A percentile compares a stretch with the other conserved stretches of the same genome.
These are phyloP conservation scores for Ascochyta pisi DNA, from an alignment of 2,329 filamentous ascomycete genomes.

Conservation along the genomic window DNA sequence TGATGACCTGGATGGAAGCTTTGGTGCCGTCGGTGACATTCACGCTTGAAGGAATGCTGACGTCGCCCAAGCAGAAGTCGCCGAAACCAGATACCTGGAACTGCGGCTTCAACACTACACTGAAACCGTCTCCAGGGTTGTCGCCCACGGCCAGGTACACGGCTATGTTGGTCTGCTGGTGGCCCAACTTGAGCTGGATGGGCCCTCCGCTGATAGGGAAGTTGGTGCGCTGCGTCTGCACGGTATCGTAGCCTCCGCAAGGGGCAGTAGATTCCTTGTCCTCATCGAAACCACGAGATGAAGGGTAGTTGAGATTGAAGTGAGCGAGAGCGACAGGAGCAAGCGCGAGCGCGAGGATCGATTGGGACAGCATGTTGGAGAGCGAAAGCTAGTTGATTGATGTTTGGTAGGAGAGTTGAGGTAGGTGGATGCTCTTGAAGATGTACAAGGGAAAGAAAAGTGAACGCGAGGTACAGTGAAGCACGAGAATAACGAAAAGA, in stretches of 20 bases:
- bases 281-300: slow-evolving; percentile 57
- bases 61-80: slow-evolving; percentile 68
- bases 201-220: slow-evolving; percentile 60
- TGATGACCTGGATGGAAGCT: slow-evolving; percentile 74
- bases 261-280: slow-evolving; percentile 56
- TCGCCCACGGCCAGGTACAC: slow-evolving; percentile 62
- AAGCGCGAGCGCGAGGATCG: slow-evolving; percentile 50
- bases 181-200: slow-evolving; percentile 60
- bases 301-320: slow-evolving; percentile 62
- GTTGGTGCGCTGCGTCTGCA: slow-evolving; percentile 54
- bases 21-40: slow-evolving; percentile 66
- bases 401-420: background rate
- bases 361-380: slow-evolving; percentile 41
- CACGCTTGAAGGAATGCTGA: slow-evolving; percentile 61
- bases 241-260: slow-evolving; percentile 59
- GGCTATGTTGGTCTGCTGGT: slow-evolving; percentile 60
- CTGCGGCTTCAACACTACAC: slow-evolving; percentile 69
- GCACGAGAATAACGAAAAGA: slow-evolving; percentile 1
- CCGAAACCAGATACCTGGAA: slow-evolving; percentile 67
- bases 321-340: slow-evolving; percentile 60
- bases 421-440: background rate
- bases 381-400: slow-evolving; percentile 1
- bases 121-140: slow-evolving; percentile 67
- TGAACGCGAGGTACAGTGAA: slow-evolving; percentile 3
- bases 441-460: background rate